Conservation (phyloP, 2,329 filamentous ascomycete genomes). For the Colletotrichum sidae region DNA sequence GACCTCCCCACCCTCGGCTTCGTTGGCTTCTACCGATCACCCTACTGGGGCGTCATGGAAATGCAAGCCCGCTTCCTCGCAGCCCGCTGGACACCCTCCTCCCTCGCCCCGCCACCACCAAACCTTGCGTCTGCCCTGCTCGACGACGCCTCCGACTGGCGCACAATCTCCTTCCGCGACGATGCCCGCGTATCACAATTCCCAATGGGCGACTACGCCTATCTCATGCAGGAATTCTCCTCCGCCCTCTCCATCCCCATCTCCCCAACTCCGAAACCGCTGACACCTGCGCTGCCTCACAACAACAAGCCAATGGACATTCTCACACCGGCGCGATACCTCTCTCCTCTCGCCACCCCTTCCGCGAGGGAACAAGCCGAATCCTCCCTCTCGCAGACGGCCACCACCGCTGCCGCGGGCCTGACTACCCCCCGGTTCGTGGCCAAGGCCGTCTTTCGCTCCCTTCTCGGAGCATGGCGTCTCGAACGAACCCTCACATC, state of each 20-base stretch:
- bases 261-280: constrained; percentile 45
- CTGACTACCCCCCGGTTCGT: constrained; percentile 64
- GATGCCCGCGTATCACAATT: constrained; percentile 73
- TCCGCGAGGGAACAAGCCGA: constrained; percentile 52
- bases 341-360: constrained; percentile 50
- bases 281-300: constrained; percentile 53
- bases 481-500: constrained; percentile 69
- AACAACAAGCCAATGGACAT: constrained; percentile 61
- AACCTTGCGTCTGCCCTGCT: constrained; percentile 54
- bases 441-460: constrained; percentile 75
- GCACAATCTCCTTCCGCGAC: constrained; percentile 62
- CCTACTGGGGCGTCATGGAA: constrained; percentile 89
- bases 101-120: constrained; percentile 39
- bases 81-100: constrained; percentile 63
- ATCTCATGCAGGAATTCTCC: constrained; percentile 78
- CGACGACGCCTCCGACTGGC: constrained; percentile 56
- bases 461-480: constrained; percentile 77
- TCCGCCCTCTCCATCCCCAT: constrained; percentile 66
- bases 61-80: constrained; percentile 82
- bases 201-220: constrained; percentile 85
- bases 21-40: constrained; percentile 85
- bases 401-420: constrained; percentile 53
- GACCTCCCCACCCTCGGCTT: constrained; percentile 76
- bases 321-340: constrained; percentile 67
- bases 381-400: constrained; percentile 59